Evolutionary conservation across 1,139 yeast genomes (phyloP).

Genomic region (Pneumocystis sp.): DNA sequence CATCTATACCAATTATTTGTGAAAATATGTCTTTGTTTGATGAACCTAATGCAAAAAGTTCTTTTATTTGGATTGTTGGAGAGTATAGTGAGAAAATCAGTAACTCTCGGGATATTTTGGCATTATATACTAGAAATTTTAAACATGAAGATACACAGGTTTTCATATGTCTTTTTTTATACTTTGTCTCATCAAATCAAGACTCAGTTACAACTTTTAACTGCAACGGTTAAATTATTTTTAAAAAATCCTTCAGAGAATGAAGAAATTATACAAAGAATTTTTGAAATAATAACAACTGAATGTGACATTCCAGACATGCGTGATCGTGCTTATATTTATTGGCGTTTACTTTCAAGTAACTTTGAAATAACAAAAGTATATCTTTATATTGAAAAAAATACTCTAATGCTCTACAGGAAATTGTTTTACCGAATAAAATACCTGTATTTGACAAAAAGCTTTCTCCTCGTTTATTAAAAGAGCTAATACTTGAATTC

Average conservation of each 20-base stretch:
- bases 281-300: conserved; percentile 64
- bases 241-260: conserved; percentile 32
- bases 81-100: conserved; percentile 71
- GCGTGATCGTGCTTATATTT: conserved; percentile 83
- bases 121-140: conserved; percentile 45
- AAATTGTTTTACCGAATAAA: background rate
- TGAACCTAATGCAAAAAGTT: conserved; percentile 49
- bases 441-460: conserved; percentile 13
- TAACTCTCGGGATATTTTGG: conserved; percentile 31
- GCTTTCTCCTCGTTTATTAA: conserved; percentile 54
- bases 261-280: conserved; percentile 46
- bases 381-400: conserved; percentile 57
- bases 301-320: conserved; percentile 81
- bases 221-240: conserved; percentile 65
- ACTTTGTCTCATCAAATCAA: background rate
- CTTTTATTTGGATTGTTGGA: conserved; percentile 83
- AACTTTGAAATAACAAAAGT: conserved; percentile 35
- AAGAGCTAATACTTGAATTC: conserved; percentile 56
- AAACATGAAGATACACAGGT: conserved; percentile 49
- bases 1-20: conserved; percentile 55
- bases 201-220: conserved; percentile 62
- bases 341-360: conserved; percentile 80
- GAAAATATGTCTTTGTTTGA: conserved; percentile 44
- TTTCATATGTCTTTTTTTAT: background rate
- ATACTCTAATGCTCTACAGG: conserved; percentile 37